phyloP scores from a whole-genome alignment of 176 grass and related monocot genomes.

The Elaeis guineensis region DNA sequence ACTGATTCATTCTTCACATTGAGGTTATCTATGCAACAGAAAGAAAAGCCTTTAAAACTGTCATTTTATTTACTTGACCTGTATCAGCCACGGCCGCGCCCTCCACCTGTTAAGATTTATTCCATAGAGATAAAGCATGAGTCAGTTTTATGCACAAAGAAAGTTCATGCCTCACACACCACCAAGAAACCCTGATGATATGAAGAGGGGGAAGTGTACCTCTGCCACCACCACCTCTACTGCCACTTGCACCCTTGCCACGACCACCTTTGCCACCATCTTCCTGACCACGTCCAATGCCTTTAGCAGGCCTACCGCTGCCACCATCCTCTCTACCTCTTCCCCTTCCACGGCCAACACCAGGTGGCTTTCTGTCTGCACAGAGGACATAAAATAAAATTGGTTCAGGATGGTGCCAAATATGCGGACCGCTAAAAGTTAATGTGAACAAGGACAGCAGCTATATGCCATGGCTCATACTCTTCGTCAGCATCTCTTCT shows the following conservation, averaged over 20 bases:
- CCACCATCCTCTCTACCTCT: constrained; percentile 19
- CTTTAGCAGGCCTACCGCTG: constrained; percentile 13
- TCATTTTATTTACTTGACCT: not conserved
- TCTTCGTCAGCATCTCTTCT: too few species aligned
- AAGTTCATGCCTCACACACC: not conserved
- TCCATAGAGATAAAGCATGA: not conserved
- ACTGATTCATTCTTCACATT: not conserved
- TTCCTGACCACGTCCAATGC: constrained; percentile 19
- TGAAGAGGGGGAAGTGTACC: not conserved
- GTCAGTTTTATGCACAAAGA: too few species aligned
- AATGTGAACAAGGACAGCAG: too few species aligned
- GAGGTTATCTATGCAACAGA: not conserved
- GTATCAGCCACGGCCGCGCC: constrained; percentile 22
- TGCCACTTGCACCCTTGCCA: constrained; percentile 15
- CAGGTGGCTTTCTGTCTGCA: constrained; percentile 26
- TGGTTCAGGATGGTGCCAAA: too few species aligned
- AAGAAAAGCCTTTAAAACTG: not conserved
- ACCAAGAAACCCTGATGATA: too few species aligned
- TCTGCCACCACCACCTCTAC: constrained; percentile 14
- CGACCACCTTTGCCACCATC: constrained; percentile 23
- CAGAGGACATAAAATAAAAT: not conserved
- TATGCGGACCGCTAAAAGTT: too few species aligned
- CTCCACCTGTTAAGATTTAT: constrained; percentile 7
- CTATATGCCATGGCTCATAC: too few species aligned
- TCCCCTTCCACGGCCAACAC: constrained; percentile 28